Base-by-base conservation (phyloP, 495 filamentous ascomycete species). In the Penicillium lividum region DNA sequence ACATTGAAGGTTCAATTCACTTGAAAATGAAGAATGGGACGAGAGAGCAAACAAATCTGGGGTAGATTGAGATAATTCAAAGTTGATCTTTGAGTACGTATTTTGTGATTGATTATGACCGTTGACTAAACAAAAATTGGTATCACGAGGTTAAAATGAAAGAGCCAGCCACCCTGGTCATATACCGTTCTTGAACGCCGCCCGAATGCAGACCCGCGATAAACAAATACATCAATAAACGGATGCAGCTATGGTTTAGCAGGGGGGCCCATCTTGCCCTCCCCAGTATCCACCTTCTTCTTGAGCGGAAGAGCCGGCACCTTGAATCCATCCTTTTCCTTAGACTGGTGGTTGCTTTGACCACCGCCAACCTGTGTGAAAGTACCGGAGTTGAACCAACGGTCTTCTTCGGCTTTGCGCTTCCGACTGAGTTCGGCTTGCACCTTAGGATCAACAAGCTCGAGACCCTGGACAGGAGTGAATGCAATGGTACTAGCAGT, bases 361-460 rank as follows among this genome's bases (percentile, higher is more conserved):
- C 80, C 77, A 15, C 57, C 57, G 44, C 89, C 89, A 54, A 96
- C 84, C 75, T 96, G 92, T 28, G 94, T 97, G 60, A 98, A 98
- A 4, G 92, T 94, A 3, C 94, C 95, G 25, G 91, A 89, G 68
- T 91, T 95, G 76, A 98, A 98, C 88, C 92, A 98, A 42, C 91
- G 80, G 69, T 98, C 93, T 67, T 95, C 91, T 61, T 97, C 93
- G 5, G 92, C 93, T 65, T 94, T 94, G 66, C 90, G 80, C 78
- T 98, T 97, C 59, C 91, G 81, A 63, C 78, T 91, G 64, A 92
- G 73, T 73, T 82, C 92, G 3, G 89, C 88, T 64, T 89, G 84
- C 53, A 90, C 84, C 79, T 95, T 97, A 50, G 94, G 94, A 74
- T 97, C 95, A 15, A 97, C 92, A 8, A 98, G 84, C 78, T 98